phyloP scores from a whole-genome alignment of 2,329 filamentous ascomycete genomes.

The Fusarium vanettenii region DNA sequence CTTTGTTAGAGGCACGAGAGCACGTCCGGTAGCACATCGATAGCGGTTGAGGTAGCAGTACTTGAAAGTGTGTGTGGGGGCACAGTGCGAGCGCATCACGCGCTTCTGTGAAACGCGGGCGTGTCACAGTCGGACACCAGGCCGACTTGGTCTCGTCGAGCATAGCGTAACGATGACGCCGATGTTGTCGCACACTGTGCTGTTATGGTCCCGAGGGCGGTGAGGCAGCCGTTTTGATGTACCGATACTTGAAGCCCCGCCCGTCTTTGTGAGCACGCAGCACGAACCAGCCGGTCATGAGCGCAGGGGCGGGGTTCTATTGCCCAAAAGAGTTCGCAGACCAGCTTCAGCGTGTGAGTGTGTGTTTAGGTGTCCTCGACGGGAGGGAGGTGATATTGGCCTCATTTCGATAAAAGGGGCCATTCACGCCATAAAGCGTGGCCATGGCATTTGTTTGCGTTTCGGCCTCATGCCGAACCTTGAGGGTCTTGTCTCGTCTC shows the following conservation, averaged over 20 bases:
- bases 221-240: conserved; percentile 24
- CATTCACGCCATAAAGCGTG: not conserved
- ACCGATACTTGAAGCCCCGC: conserved; percentile 34
- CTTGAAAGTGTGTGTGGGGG: conserved; percentile 5
- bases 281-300: conserved; percentile 41
- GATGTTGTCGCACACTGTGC: conserved; percentile 34
- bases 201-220: conserved; percentile 6
- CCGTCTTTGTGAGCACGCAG: conserved; percentile 26
- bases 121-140: not conserved
- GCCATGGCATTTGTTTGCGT: conserved; percentile 1
- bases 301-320: conserved; percentile 35
- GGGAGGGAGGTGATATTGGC: not conserved
- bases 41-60: conserved; percentile 38
- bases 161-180: conserved; percentile 37
- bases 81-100: conserved; percentile 38
- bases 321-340: conserved; percentile 33
- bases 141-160: not conserved
- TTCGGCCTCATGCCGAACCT: conserved; percentile 2
- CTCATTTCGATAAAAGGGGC: not conserved
- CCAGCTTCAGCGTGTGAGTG: not conserved
- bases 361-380: not conserved
- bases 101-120: not conserved
- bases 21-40: conserved; percentile 31
- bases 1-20: conserved; percentile 44
- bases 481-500: not conserved